Evolutionary conservation across 73 alveolate genomes (phyloP).

Genomic region (Paramecium caudatum): DNA sequence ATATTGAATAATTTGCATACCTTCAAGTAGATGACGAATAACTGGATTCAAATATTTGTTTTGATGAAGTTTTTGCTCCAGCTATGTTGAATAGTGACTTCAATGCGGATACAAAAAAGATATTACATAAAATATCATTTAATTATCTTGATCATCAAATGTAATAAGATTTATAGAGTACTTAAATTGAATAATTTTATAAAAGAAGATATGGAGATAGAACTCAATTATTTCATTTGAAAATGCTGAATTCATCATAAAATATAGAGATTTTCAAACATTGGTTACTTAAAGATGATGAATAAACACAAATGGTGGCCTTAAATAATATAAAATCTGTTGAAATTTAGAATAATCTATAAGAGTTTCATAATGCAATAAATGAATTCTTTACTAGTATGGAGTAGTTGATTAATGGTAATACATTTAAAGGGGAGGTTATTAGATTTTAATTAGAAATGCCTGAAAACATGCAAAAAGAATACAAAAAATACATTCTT

Average conservation of each 20-base stretch:
- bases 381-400: conserved; percentile 36
- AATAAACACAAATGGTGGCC: conserved; percentile 10
- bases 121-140: background rate
- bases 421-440: conserved; percentile 54
- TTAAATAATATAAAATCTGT: background rate
- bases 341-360: background rate
- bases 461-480: conserved; percentile 1
- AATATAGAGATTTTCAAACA: background rate
- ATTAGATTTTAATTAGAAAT: conserved; percentile 15
- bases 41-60: background rate
- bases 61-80: conserved; percentile 60
- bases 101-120: background rate
- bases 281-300: conserved; percentile 43
- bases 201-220: conserved; percentile 57
- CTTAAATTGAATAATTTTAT: conserved; percentile 14
- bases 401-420: conserved; percentile 17
- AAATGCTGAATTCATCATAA: background rate
- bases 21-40: conserved; percentile 23
- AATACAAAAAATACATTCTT: background rate
- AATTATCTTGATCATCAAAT: background rate
- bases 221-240: conserved; percentile 13
- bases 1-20: conserved; percentile 5
- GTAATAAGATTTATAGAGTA: background rate
- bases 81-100: background rate
- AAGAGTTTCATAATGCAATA: conserved; percentile 27